Conservation (phyloP, 495 filamentous ascomycete species). For the Hypoxylon cercidicola region DNA sequence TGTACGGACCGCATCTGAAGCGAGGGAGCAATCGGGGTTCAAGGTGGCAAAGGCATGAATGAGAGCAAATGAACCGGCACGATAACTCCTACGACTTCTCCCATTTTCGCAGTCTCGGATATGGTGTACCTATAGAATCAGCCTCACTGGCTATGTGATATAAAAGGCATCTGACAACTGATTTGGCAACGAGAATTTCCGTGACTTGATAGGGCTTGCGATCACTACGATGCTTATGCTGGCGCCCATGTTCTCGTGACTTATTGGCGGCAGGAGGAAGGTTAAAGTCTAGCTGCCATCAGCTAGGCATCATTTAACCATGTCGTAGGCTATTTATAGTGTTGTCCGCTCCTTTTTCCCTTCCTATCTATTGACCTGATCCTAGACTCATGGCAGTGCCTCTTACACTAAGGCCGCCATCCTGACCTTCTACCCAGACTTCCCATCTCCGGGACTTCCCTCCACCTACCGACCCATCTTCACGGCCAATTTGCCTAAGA, state of each 20-base stretch:
- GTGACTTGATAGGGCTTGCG: background rate
- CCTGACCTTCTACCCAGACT: constrained; percentile 72
- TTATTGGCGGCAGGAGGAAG: no score
- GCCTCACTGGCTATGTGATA: constrained; percentile 12
- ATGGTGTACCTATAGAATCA: constrained; percentile 29
- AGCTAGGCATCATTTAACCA: no score
- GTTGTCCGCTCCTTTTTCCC: background rate
- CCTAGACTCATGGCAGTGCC: constrained; percentile 50
- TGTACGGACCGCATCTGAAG: constrained; percentile 15
- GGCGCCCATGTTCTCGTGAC: no score
- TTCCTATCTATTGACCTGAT: background rate
- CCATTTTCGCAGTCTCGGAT: constrained; percentile 4
- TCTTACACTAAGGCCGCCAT: constrained; percentile 71
- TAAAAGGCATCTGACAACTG: constrained; percentile 1
- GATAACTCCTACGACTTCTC: constrained; percentile 20
- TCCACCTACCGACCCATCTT: background rate
- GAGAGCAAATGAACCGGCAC: constrained; percentile 32
- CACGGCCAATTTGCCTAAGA: constrained; percentile 31
- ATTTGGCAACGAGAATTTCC: background rate
- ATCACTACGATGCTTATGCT: no score
- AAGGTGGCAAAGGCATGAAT: constrained; percentile 29
- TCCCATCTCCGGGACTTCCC: constrained; percentile 54
- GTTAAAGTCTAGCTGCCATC: no score
- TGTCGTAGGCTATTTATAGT: no score
- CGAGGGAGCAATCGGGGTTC: constrained; percentile 15